These are phyloP conservation scores for Picochlorum sp. DNA, from an alignment of 139 green algal genomes.

Conservation along the genomic window DNA sequence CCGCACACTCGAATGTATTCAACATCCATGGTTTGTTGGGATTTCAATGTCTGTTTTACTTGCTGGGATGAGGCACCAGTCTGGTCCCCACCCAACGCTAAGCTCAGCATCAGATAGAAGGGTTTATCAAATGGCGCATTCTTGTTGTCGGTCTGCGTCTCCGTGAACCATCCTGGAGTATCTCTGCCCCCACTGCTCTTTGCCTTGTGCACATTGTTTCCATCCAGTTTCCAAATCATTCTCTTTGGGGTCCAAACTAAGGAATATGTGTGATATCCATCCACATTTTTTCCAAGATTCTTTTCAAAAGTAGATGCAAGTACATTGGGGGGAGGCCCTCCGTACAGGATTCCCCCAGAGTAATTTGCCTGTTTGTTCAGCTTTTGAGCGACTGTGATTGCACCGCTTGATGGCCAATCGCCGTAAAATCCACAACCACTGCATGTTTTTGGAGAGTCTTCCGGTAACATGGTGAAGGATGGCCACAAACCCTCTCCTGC, in stretches of 20 bases:
- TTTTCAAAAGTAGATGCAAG: background rate
- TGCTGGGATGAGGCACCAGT: background rate
- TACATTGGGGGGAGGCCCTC: background rate
- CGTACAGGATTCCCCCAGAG: constrained; percentile 3
- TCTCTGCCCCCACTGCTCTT: background rate
- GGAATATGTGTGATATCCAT: constrained; percentile 1
- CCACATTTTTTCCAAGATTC: background rate
- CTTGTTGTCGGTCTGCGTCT: background rate
- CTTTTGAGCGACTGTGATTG: constrained; percentile 13
- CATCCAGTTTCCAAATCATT: constrained; percentile 3
- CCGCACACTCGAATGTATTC: constrained; percentile 28
- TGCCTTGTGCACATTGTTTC: background rate
- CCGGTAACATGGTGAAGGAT: constrained; percentile 14
- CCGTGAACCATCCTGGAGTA: background rate
- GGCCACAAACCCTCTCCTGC: constrained; percentile 12
- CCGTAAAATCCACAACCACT: constrained; percentile 13
- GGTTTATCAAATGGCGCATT: constrained; percentile 29
- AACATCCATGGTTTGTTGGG: constrained; percentile 3
- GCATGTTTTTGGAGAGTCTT: background rate
- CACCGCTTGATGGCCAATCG: constrained; percentile 9
- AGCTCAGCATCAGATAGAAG: constrained; percentile 35
- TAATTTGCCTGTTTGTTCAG: constrained; percentile 4
- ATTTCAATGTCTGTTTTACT: background rate
- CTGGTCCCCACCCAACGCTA: constrained; percentile 28
- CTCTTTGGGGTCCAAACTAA: constrained; percentile 1